Evolutionary conservation across 768 basidiomycete genomes (phyloP), one percentile per base, ranked within the genome.

Genomic region (Termitomyces eurrhizus): DNA sequence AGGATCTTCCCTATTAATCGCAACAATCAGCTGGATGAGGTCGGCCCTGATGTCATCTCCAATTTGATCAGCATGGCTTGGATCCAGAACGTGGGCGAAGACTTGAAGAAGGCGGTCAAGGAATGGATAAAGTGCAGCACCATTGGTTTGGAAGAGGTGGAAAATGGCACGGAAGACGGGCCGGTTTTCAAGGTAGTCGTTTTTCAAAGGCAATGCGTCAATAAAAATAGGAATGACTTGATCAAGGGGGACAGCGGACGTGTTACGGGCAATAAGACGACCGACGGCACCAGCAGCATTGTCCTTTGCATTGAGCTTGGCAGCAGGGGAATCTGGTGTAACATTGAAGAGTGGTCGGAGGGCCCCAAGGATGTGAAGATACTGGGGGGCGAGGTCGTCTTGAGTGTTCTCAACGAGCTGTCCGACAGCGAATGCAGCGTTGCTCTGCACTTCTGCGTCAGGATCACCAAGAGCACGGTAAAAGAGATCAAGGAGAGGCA

Each of bases 221-320:
- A 97, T 74, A 70, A 98, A 85, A 56, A 92, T 79, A 2, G 94
- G 93, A 12, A 98, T 83, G 55, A 97, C 93, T 73, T 93, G 89
- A 54, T 94, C 92, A 42, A 98, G 86, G 29, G 96, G 96, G 18
- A 98, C 75, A 14, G 88, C 93, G 13, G 77, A 70, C 4, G 82
- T 75, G 73, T 94, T 95, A 70, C 89, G 89, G 67, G 86, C 71
- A 69, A 98, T 89, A 71, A 98, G 81, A 16, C 97, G 88, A 5
- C 87, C 86, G 56, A 98, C 91, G 29, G 95, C 92, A 48, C 97
- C 97, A 8, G 89, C 84, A n/a, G 97, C 97, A 72, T 99, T 99
- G 75, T 99, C 97, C 63, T 89, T 89, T 21, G 95, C 95, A 70
- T 95, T 95, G 62, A 93, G 74, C 48, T 78, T 79, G 7, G 90